A percentile compares a stretch with the other conserved stretches of the same genome.
phyloP scores from a whole-genome alignment of 345 rosid species.

The Acer campestre region DNA sequence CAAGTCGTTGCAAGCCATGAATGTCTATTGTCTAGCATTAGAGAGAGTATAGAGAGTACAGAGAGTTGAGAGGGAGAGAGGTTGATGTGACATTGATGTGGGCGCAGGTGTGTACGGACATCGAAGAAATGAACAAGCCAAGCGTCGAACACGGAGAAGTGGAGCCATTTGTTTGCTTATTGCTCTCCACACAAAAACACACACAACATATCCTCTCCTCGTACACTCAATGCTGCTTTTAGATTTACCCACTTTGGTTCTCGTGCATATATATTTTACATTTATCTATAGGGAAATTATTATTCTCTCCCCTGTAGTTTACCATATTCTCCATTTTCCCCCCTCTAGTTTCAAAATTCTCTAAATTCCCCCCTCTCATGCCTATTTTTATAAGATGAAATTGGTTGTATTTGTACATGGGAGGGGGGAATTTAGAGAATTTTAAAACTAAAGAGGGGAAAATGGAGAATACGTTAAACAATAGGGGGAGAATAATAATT shows the following conservation, averaged over 20 bases:
- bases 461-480: no score
- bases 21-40: neutral
- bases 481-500: no score
- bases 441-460: no score
- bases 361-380: no score
- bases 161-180: constrained; percentile 12
- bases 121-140: constrained; percentile 8
- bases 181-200: constrained; percentile 1
- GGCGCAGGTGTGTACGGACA: constrained; percentile 21
- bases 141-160: constrained; percentile 38
- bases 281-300: no score
- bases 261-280: neutral
- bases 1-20: neutral
- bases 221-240: constrained; percentile 13
- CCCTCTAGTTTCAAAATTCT: no score
- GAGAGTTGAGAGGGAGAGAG: neutral
- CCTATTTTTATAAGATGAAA: no score
- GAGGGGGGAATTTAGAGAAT: no score
- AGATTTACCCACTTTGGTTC: neutral
- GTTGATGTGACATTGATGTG: constrained; percentile 25
- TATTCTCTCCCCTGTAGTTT: no score
- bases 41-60: neutral
- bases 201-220: constrained; percentile 18
- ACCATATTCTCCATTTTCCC: no score
- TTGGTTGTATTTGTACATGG: no score